Base-by-base conservation (phyloP, 2,329 filamentous ascomycete genomes). In the Calonectria hawksworthii region DNA sequence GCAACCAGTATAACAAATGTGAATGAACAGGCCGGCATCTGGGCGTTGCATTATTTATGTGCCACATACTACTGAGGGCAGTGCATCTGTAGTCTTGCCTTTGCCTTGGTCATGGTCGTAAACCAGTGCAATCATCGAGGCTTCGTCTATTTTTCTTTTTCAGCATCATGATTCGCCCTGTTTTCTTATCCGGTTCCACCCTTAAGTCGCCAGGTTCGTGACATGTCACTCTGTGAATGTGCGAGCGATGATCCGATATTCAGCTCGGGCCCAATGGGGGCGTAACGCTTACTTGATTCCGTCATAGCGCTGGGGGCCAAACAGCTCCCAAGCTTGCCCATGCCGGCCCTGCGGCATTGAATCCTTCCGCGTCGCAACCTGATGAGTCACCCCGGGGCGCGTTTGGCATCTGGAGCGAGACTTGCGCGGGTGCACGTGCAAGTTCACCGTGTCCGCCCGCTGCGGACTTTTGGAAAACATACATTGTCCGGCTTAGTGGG, bases 371-470 rank as follows among this genome's bases (percentile, higher is more conserved):
- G 64, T 56, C 34, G 1, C 9, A 14, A 21, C 34, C 32, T 6
- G 34, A 11, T 61, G 56, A 61, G 34, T 61, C 56, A 61, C 56
- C 56, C 56, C 56, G 56, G 28, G 5, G 23, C 56, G 56, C 34
- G 54, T 61, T 61, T 61, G 36, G 56, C 11, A 23, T 7, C 3
- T 28, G 41, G 6, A 44, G 51, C 73, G 73, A 73, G 44, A 30
- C 65, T 50, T 34, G 61, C 73, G 34, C 70, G 59, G 61, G 50
- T 50, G 41, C 73, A 75, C 73, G 38, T 73, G 76, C 51, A 34
- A 18, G 47, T 41, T 28, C 23, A 13, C 44, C 11, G 34, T 30
- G 30, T 32, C 30, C 30, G 4, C 4, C 8, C 30, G 30, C 14
- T 21, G 26, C 61, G 65, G 64, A 63, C 64, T 34, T 64, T 68